Conservation (phyloP, 2,329 filamentous ascomycete genomes). For the Exophiala lecanii-corni region DNA sequence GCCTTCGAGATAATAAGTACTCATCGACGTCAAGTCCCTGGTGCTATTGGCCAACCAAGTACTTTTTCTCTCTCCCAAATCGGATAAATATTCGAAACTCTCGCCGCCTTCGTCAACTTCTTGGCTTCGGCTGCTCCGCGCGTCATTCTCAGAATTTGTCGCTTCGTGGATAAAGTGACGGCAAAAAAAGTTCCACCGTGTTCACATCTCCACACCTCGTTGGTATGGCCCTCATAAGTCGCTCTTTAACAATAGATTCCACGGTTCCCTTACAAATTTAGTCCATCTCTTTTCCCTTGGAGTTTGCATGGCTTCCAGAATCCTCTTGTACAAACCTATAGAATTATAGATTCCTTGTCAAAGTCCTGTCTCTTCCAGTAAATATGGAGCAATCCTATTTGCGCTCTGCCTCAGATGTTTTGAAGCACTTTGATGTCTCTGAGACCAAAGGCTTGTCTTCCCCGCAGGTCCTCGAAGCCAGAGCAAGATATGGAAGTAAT, state of each 20-base stretch:
- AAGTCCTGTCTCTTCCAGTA: not conserved
- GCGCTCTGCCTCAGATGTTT: constrained; percentile 45
- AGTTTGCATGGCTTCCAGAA: constrained; percentile 3
- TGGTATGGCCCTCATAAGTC: constrained; percentile 1
- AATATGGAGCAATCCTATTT: constrained; percentile 53
- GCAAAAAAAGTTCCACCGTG: constrained; percentile 4
- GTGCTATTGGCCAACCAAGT: no score
- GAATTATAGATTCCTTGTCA: constrained; percentile 3
- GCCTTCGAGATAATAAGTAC: no score
- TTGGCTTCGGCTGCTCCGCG: not conserved
- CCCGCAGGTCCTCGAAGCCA: constrained; percentile 42
- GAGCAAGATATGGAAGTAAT: constrained; percentile 51
- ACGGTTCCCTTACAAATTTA: constrained; percentile 7
- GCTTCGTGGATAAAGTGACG: no score
- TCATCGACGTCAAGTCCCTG: no score
- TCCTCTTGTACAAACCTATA: not conserved
- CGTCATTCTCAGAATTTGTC: not conserved
- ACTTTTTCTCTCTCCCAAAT: no score
- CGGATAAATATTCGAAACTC: not conserved
- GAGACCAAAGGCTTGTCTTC: constrained; percentile 49
- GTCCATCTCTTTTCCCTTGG: constrained; percentile 3
- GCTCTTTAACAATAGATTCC: constrained; percentile 2
- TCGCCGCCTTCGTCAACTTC: not conserved
- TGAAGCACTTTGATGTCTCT: constrained; percentile 49
- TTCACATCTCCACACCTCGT: constrained; percentile 1